These are phyloP conservation scores for Cordyceps cicadae DNA, from an alignment of 2,329 filamentous ascomycete species.

Conservation along the genomic window DNA sequence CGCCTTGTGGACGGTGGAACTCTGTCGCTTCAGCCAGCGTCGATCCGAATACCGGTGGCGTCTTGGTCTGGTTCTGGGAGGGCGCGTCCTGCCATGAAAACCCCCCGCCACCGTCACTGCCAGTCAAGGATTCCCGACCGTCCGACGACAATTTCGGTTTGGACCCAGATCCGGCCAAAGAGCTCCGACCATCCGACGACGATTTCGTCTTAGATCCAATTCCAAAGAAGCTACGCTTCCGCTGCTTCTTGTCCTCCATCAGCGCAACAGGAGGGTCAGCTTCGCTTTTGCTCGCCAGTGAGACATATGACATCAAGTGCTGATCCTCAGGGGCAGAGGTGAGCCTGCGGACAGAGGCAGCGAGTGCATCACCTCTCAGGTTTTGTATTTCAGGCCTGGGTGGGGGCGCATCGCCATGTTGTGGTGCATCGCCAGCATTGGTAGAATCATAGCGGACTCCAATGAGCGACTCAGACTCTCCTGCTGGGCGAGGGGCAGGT, in stretches of 20 bases:
- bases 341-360: constrained; percentile 32
- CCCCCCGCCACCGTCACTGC: constrained; percentile 37
- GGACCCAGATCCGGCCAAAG: constrained; percentile 52
- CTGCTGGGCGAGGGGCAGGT: constrained; percentile 26
- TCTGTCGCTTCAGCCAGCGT: constrained; percentile 79
- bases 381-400: constrained; percentile 21
- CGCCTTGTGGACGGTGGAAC: constrained; percentile 63
- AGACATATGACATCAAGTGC: constrained; percentile 71
- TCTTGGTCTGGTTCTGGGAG: constrained; percentile 27
- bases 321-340: constrained; percentile 85
- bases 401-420: constrained; percentile 21
- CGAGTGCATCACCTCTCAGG: constrained; percentile 23
- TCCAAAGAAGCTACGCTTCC: constrained; percentile 73
- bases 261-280: constrained; percentile 40
- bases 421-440: constrained; percentile 43
- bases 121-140: constrained; percentile 47
- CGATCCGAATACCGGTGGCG: constrained; percentile 67
- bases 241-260: constrained; percentile 66
- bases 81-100: constrained; percentile 29
- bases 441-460: constrained; percentile 51
- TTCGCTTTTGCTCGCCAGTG: constrained; percentile 74
- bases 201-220: constrained; percentile 53
- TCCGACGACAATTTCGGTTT: constrained; percentile 53
- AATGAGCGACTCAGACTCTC: constrained; percentile 40
- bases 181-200: constrained; percentile 51